phyloP scores from a whole-genome alignment of 805 yeast species.

The Sungouiozyma ichnusensis region DNA sequence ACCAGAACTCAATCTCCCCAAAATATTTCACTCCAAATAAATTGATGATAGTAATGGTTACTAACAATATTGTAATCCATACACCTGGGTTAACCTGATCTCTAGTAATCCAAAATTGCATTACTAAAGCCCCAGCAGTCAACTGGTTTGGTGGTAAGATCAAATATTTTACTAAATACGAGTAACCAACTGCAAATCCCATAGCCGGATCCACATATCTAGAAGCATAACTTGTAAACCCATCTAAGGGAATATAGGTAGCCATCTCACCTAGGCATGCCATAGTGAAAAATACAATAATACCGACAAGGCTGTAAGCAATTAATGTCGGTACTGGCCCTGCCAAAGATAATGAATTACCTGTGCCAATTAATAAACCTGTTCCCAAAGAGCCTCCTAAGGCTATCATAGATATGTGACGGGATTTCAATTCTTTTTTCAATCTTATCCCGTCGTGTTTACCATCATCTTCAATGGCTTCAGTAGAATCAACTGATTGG shows the following conservation, averaged over 20 bases:
- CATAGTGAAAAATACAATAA: slow-evolving; percentile 42
- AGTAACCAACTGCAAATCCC: slow-evolving; percentile 37
- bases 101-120: slow-evolving; percentile 35
- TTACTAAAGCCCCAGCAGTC: slow-evolving; percentile 40
- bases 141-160: slow-evolving; percentile 39
- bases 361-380: slow-evolving; percentile 25
- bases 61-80: slow-evolving; percentile 38
- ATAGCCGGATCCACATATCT: slow-evolving; percentile 37
- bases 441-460: slow-evolving; percentile 4
- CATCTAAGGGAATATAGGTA: slow-evolving; percentile 53
- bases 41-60: slow-evolving; percentile 34
- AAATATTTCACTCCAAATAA: slow-evolving; percentile 41
- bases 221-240: slow-evolving; percentile 48
- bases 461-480: not conserved
- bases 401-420: slow-evolving; percentile 25
- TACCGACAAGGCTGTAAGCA: slow-evolving; percentile 38
- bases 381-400: slow-evolving; percentile 27
- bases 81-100: slow-evolving; percentile 30
- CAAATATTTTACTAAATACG: slow-evolving; percentile 21
- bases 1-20: slow-evolving; percentile 41
- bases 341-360: slow-evolving; percentile 36
- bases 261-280: slow-evolving; percentile 43
- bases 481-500: not conserved
- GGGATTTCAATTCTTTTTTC: slow-evolving; percentile 12
- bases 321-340: slow-evolving; percentile 44